A percentile compares a stretch with the other conserved stretches of the same genome.
These are phyloP conservation scores for Trypanosoma mega DNA, from an alignment of 208 protist species.

Conservation along the genomic window DNA sequence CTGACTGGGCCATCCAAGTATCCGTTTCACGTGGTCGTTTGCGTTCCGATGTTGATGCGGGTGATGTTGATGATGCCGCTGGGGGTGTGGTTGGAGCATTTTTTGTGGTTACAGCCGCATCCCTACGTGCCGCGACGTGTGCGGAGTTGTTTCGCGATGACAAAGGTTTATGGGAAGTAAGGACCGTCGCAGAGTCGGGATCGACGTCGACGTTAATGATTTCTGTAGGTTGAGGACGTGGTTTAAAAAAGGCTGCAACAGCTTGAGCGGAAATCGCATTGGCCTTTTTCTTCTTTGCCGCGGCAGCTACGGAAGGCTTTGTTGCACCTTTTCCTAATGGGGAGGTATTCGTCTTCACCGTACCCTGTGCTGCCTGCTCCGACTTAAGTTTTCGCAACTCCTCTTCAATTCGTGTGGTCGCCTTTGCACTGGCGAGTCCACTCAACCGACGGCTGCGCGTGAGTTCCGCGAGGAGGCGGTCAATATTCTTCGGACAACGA, in stretches of 20 bases:
- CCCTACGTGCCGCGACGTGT: too few relatives aligned
- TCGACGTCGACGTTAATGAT: slow-evolving; percentile 3
- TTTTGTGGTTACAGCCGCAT: too few relatives aligned
- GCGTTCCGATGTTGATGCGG: slow-evolving; percentile 4
- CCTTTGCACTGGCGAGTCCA: slow-evolving; percentile 27
- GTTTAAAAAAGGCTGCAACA: slow-evolving; percentile 64
- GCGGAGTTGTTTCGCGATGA: too few relatives aligned
- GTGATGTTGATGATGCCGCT: too few relatives aligned
- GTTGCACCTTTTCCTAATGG: not conserved
- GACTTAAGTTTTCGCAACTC: slow-evolving; percentile 65
- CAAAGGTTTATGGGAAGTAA: too few relatives aligned
- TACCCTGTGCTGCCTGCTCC: slow-evolving; percentile 41
- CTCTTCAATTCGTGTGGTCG: slow-evolving; percentile 55
- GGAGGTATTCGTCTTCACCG: slow-evolving; percentile 1
- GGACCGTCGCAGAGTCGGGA: too few relatives aligned
- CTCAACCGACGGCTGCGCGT: slow-evolving; percentile 71
- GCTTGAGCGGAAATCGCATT: slow-evolving; percentile 73
- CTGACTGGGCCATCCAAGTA: not conserved
- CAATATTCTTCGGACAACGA: slow-evolving; percentile 67
- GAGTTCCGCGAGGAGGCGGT: slow-evolving; percentile 75
- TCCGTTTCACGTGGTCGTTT: not conserved
- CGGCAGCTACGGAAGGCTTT: slow-evolving; percentile 8
- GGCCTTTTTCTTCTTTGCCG: slow-evolving; percentile 32
- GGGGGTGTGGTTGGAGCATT: too few relatives aligned
- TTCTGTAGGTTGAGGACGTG: slow-evolving; percentile 7